Evolutionary conservation across 257 asterid genomes (phyloP).

Genomic region (Nicotiana benthamiana): DNA sequence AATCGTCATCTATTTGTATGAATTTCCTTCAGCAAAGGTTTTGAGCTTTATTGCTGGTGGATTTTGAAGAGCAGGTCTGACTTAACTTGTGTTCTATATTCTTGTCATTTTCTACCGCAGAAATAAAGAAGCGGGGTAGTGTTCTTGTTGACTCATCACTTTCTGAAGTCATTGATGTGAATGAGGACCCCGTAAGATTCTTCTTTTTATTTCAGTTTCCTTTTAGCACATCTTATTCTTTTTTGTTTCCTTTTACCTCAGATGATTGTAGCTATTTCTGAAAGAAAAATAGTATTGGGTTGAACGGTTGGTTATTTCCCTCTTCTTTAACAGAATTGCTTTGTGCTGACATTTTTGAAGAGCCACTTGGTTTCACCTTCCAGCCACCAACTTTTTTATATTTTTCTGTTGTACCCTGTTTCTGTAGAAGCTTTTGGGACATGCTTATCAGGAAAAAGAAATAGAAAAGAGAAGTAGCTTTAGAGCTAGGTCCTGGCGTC

Average conservation of each 20-base stretch:
- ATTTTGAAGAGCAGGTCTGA: not conserved
- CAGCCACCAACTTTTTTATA: not conserved
- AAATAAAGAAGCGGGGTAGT: slow-evolving; percentile 22
- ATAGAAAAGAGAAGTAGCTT: not conserved
- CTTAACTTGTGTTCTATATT: not conserved
- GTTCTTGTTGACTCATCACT: slow-evolving; percentile 21
- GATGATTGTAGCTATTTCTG: not conserved
- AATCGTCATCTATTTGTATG: not conserved
- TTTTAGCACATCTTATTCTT: not conserved
- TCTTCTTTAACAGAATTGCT: not conserved
- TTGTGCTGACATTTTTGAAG: not conserved
- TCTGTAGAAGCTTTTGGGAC: not conserved
- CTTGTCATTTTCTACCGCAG: slow-evolving; percentile 34
- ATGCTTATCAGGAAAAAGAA: not conserved
- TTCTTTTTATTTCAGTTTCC: slow-evolving; percentile 7
- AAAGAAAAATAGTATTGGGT: not conserved
- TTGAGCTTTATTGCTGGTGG: not conserved
- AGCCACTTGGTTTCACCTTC: not conserved
- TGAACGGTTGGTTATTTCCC: not conserved
- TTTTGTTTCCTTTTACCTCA: not conserved
- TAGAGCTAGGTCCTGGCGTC: not conserved
- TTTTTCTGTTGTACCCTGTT: not conserved
- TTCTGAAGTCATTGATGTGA: slow-evolving; percentile 34
- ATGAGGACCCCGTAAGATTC: slow-evolving; percentile 34
- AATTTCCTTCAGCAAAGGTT: not conserved